Base-by-base conservation (phyloP, 2,329 filamentous ascomycete genomes). In the Cadophora sp. region DNA sequence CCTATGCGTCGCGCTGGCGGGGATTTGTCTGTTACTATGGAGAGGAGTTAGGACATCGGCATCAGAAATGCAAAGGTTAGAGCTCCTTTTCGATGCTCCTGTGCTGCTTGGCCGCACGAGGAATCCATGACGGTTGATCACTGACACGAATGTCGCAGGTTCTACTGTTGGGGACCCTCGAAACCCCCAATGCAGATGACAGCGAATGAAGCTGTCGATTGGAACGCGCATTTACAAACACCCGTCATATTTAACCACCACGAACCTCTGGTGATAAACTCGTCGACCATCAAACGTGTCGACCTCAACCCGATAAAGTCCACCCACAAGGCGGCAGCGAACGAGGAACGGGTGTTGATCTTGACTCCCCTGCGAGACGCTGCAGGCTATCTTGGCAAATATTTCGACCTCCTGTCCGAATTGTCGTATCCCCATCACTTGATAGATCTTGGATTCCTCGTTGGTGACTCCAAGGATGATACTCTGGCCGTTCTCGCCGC, bases 121-220 rank as follows among this genome's bases (percentile, higher is more conserved):
- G 8, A 39, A 39, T 51, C 20, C 9, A 33, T 33, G n/a, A 47
- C n/a, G 39, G 27, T 51, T 66, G 43, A 65, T 66, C 58, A 67
- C 65, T 72, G 66, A 71, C 64, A 64, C 66, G 43, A 39, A 61
- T 47, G 66, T 45, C 70, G 70, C 76, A 98, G 95, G 81, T 97
- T 97, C 81, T 97, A 97, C 82, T 99, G 96, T 83, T 98, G 94
- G 87, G 96, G 96, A 14, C 95, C 96, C 16, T 88, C 91, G 27
- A 97, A 96, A 83, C 88, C 96, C n/a, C 96, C 96, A 62, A 96
- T 97, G 89, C 89, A 96, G 71, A 97, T 99, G 93, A 88, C 91
- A 50, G 83, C 91, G 65, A 97, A 97, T 78, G 96, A 99, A 78
- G 91, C 95, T 79, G 90, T 90, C 69, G 87, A 93, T 71, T 99